Evolutionary conservation across 2,329 filamentous ascomycete genomes (phyloP).

Genomic region (Penicillium sp.): DNA sequence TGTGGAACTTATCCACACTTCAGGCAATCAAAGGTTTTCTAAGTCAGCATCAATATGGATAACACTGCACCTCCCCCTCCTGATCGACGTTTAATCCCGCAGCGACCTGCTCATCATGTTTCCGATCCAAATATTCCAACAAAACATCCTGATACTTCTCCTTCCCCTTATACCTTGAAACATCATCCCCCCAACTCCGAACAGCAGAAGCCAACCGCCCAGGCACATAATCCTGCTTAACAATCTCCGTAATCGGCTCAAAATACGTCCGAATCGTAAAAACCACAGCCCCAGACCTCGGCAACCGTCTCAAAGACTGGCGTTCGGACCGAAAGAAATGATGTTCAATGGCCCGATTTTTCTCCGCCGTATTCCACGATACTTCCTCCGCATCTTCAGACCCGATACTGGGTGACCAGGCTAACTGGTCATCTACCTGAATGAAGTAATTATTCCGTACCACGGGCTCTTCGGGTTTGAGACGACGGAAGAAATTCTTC

Average conservation of each 20-base stretch:
- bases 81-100: conserved; percentile 62
- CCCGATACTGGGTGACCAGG: conserved; percentile 77
- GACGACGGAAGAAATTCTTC: conserved; percentile 74
- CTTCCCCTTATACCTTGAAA: conserved; percentile 74
- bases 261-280: conserved; percentile 85
- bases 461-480: conserved; percentile 67
- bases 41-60: conserved; percentile 54
- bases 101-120: conserved; percentile 72
- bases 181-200: conserved; percentile 78
- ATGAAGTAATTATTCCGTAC: conserved; percentile 83
- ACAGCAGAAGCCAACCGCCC: conserved; percentile 75
- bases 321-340: conserved; percentile 77
- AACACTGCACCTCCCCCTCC: conserved; percentile 61
- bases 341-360: conserved; percentile 68
- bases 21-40: not conserved
- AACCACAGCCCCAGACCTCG: conserved; percentile 58
- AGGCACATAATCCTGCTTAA: conserved; percentile 71
- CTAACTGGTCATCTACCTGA: conserved; percentile 75
- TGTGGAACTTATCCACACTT: not conserved
- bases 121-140: conserved; percentile 72
- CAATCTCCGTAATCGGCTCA: conserved; percentile 67
- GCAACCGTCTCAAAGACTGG: conserved; percentile 66
- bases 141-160: conserved; percentile 72
- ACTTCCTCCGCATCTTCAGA: conserved; percentile 64
- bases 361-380: conserved; percentile 75